Evolutionary conservation across 257 asterid genomes (phyloP).

Genomic region (Plantago elongata): DNA sequence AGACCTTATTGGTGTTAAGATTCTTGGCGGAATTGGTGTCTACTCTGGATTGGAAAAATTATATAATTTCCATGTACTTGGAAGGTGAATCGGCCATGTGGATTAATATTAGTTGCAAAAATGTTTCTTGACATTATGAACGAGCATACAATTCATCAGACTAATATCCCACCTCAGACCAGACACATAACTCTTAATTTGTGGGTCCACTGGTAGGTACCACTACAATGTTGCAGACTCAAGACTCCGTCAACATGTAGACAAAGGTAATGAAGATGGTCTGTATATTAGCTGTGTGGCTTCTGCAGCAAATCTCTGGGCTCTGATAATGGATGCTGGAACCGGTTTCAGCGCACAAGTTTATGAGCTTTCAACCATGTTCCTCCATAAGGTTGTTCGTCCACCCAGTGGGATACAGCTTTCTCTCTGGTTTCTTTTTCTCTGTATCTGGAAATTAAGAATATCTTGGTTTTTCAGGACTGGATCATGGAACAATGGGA

Average conservation of each 20-base stretch:
- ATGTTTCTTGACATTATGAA: not conserved
- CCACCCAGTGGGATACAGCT: constrained; percentile 1
- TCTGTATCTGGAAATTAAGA: not conserved
- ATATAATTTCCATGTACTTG: too few relatives aligned
- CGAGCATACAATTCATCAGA: not conserved
- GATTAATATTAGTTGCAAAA: too few relatives aligned
- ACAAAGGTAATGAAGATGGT: constrained; percentile 95
- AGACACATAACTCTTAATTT: not conserved
- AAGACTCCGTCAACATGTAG: constrained; percentile 72
- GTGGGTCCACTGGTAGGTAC: constrained; percentile 38
- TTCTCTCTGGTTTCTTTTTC: not conserved
- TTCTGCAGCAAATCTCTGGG: constrained; percentile 92
- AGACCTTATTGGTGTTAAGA: not conserved
- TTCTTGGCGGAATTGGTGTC: too few relatives aligned
- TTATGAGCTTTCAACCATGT: constrained; percentile 84
- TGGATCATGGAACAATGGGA: constrained; percentile 99
- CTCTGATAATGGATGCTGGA: constrained; percentile 97
- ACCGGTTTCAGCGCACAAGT: constrained; percentile 86
- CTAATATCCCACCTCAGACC: not conserved
- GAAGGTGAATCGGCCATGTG: too few relatives aligned
- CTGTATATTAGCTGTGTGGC: constrained; percentile 88
- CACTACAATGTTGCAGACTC: constrained; percentile 84
- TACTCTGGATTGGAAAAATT: too few relatives aligned
- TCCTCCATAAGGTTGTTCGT: constrained; percentile 77
- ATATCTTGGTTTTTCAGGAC: constrained; percentile 43